Evolutionary conservation across 2,329 filamentous ascomycete species (phyloP), one percentile per base, ranked within the genome.

Genomic region (Paraphaeosphaeria sporulosa): DNA sequence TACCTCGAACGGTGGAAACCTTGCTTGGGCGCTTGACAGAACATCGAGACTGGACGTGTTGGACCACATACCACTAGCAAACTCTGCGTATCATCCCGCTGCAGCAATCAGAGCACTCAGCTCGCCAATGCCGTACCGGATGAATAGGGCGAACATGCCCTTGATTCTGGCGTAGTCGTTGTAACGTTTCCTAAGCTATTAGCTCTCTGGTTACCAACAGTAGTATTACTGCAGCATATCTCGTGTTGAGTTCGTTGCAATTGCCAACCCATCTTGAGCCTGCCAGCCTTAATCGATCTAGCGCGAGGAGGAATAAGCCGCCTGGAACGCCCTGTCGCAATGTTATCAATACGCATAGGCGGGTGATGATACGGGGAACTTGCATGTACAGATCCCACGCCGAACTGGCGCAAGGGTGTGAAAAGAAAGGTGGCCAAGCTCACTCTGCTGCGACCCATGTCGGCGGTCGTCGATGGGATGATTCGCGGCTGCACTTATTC

Each of bases 51-150:
- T 50, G 15, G 48, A 50, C n/a, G n/a, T 15, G 30, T 36, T 21
- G 5, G 27, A 9, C 19, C 66, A 62, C 79, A 76, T 13, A 80
- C 81, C 10, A 93, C 82, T 5, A 90, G 89, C 87, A 68, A 86
- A 86, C 76, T 93, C 90, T 0, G 89, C 89, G 78, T 86, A 92
- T 43, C 89, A 86, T 19, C 90, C 90, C 5, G 90, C 90, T 56
- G 92, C 77, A 44, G 88, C 90, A 70, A 92, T 92, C 69, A 92
- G 81, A 54, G 90, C 89, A 2, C 89, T 92, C 27, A 84, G 72
- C 68, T 85, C 83, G 6, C 83, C 90, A 5, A 92, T 90, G 51
- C 90, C 90, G 64, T 93, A 93, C 0, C 90, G 92, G 38, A 90
- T 93, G 67, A 92, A 78, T 54, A 93, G 79, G 34, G 90, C 90